phyloP scores from a whole-genome alignment of 208 protist species.

The Tritrichomonas musculus region DNA sequence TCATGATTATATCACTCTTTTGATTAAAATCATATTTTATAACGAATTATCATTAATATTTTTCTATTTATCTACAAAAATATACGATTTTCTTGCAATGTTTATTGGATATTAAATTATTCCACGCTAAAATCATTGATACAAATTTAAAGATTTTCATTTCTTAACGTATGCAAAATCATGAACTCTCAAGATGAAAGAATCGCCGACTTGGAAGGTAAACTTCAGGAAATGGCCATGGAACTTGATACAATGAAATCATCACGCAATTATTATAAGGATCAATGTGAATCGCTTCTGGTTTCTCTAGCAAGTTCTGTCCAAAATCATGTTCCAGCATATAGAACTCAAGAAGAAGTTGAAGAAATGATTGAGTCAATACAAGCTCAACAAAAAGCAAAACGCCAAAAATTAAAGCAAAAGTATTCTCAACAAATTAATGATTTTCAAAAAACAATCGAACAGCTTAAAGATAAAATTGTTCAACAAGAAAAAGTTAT shows the following conservation, averaged over 20 bases:
- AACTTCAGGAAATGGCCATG: background rate
- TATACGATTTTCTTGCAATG: no score
- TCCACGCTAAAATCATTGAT: no score
- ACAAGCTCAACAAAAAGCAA: background rate
- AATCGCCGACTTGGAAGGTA: background rate
- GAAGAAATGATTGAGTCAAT: background rate
- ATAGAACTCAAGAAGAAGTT: background rate
- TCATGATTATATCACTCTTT: background rate
- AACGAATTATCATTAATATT: background rate
- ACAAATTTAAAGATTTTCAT: no score
- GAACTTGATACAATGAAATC: background rate
- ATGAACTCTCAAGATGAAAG: no score
- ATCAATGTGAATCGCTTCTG: background rate
- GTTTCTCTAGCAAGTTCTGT: background rate
- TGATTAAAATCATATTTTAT: background rate
- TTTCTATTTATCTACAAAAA: background rate
- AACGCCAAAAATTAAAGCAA: background rate
- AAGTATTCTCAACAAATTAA: background rate
- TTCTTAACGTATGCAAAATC: no score
- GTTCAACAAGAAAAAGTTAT: background rate
- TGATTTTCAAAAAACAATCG: background rate
- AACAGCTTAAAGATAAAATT: background rate
- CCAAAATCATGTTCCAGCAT: background rate
- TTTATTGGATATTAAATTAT: no score
- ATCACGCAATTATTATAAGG: slow-evolving; percentile 3